Percentiles rank a stretch among this genome's conserved stretches.
Evolutionary conservation across 345 rosid genomes (phyloP).

Genomic region (Pelargonium nanum): DNA sequence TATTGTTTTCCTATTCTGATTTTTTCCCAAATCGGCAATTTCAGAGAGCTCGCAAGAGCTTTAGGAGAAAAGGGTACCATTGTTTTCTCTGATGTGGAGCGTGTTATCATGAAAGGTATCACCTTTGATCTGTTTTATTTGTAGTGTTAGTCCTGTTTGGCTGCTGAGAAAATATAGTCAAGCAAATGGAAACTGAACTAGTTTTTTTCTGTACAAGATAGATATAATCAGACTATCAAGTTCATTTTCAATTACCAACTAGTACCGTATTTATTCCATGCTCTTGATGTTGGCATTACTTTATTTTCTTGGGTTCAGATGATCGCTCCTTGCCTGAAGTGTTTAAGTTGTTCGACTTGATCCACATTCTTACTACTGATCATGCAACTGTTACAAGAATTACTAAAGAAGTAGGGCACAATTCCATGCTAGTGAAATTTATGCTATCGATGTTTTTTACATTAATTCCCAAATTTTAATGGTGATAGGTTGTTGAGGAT

Average conservation of each 20-base stretch:
- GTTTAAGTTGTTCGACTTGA: conserved; percentile 81
- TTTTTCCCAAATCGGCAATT: conserved; percentile 2
- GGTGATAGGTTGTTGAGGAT: conserved; percentile 69
- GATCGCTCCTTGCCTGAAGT: conserved; percentile 69
- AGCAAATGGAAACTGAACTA: not conserved
- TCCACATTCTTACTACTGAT: conserved; percentile 75
- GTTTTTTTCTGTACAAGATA: not conserved
- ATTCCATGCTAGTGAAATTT: not conserved
- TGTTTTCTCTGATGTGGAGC: conserved; percentile 64
- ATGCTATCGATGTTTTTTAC: not conserved
- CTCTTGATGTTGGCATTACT: not conserved
- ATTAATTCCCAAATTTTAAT: conserved; percentile 2
- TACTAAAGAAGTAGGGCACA: conserved; percentile 57
- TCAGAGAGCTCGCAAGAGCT: conserved; percentile 80
- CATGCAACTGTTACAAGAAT: conserved; percentile 72
- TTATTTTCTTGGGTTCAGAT: conserved; percentile 24
- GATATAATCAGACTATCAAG: not conserved
- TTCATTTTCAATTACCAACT: not conserved
- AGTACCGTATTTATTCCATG: not conserved
- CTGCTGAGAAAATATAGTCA: not conserved
- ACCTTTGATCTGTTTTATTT: conserved; percentile 3
- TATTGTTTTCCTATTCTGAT: not conserved
- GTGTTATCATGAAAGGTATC: conserved; percentile 66
- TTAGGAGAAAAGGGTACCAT: conserved; percentile 62
- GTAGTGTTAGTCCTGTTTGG: not conserved